Base-by-base conservation (phyloP, 805 yeast genomes). In the Hanseniaspora singularis region DNA sequence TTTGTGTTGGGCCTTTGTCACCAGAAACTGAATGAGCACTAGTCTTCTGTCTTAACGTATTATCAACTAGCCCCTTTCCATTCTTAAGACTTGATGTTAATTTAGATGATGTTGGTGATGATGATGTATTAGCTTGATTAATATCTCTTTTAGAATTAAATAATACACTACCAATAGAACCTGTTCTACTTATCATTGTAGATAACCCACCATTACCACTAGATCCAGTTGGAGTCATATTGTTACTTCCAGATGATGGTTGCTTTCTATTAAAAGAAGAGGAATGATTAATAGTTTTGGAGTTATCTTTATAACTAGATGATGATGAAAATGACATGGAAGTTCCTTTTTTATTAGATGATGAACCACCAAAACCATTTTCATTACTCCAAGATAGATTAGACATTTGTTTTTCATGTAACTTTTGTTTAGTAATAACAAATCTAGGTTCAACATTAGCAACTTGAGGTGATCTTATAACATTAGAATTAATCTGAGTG, bases 391-490 rank as follows among this genome's bases (percentile, higher is more conserved):
- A 38, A 3, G 43, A 38, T 11, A 44, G 20, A 19, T 44, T 44
- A 11, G 41, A 37, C 48, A 44, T 44, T 40, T 63, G 53, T 3
- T 58, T 53, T 43, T 57, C 61, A 41, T 62, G 64, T 11, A 63
- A 51, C 46, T 82, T 74, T 51, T 81, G 92, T 55, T 84, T 77
- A 10, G 94, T 82, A 33, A 87, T 81, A 41, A 87, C 77, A 58
- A 87, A 86, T 36, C 95, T 70, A 14, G 94, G 82, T 58, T 86
- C 96, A n/a, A 87, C 77, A 27, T 77, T 71, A 14, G 70, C 67
- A 5, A 81, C 81, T 44, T 71, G 73, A 3, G 92, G 92, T 0
- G 88, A 80, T 46, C 77, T 77, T 48, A 82, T 76, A 50, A 77
- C 76, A 49, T 76, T 79, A 11, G 85, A 77, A 50, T 58, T 70